These are phyloP conservation scores for Curvularia lunata DNA, from an alignment of 2,329 filamentous ascomycete genomes.

Conservation along the genomic window DNA sequence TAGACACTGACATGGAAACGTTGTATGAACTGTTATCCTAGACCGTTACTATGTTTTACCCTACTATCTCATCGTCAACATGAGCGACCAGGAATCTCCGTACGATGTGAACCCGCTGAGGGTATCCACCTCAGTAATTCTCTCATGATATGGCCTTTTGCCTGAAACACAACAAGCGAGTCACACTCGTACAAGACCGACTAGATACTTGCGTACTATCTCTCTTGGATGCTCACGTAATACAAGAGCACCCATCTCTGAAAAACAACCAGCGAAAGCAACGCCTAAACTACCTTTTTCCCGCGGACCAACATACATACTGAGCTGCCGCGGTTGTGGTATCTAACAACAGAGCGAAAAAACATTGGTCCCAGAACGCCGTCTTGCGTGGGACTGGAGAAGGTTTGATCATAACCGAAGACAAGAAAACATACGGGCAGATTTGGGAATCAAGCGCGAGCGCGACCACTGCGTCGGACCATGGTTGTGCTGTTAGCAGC, in stretches of 20 bases:
- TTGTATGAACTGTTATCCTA: background rate
- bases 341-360: constrained; percentile 3
- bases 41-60: background rate
- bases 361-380: background rate
- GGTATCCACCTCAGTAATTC: background rate
- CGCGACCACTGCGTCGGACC: constrained; percentile 31
- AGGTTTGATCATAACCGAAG: background rate
- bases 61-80: background rate
- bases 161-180: background rate
- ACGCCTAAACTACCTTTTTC: constrained; percentile 5
- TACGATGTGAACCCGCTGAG: background rate
- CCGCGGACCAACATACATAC: background rate
- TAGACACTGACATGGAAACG: background rate
- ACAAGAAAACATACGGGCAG: background rate
- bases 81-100: background rate
- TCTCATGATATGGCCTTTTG: background rate
- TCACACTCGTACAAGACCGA: background rate
- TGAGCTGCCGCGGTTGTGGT: constrained; percentile 1
- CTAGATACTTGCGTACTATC: background rate
- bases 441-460: constrained; percentile 16
- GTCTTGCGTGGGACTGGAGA: background rate
- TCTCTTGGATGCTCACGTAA: background rate
- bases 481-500: constrained; percentile 21
- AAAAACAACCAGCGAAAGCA: constrained; percentile 5
- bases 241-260: constrained; percentile 1